Evolutionary conservation across 352 stramenopile genomes (phyloP).

Genomic region (Globisporangium radiosum): DNA sequence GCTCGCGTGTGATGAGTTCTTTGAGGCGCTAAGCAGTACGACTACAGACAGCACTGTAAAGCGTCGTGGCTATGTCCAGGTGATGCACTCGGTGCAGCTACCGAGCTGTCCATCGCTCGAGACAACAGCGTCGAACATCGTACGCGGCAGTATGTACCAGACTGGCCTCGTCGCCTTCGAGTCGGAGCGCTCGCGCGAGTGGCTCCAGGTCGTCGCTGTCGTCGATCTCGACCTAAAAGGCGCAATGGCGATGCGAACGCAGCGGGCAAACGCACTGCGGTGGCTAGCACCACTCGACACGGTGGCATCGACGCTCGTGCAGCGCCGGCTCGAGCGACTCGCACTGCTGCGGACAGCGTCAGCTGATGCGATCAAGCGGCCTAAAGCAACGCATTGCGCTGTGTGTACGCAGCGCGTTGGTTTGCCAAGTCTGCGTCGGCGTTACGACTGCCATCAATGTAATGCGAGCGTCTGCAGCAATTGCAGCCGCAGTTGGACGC

Average conservation of each 20-base stretch:
- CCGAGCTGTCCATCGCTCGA: conserved; percentile 38
- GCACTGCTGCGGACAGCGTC: conserved; percentile 13
- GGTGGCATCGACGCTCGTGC: conserved; percentile 7
- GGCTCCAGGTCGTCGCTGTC: conserved; percentile 20
- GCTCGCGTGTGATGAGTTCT: conserved; percentile 28
- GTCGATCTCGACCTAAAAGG: conserved; percentile 27
- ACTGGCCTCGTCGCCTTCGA: conserved; percentile 32
- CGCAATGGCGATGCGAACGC: conserved; percentile 8
- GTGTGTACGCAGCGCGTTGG: conserved; percentile 17
- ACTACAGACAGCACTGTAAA: not conserved
- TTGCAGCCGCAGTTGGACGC: conserved; percentile 14
- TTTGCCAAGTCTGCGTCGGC: conserved; percentile 9
- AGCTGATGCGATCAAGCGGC: conserved; percentile 10
- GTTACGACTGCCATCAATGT: conserved; percentile 17
- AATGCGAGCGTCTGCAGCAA: conserved; percentile 11
- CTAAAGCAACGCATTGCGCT: conserved; percentile 11
- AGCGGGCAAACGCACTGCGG: conserved; percentile 10
- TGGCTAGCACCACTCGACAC: conserved; percentile 7
- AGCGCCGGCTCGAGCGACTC: conserved; percentile 16
- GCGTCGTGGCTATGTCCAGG: conserved; percentile 36
- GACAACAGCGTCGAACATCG: conserved; percentile 17
- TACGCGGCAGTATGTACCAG: conserved; percentile 30
- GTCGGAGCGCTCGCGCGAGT: conserved; percentile 11
- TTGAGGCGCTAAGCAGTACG: conserved; percentile 8
- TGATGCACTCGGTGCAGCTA: conserved; percentile 57